Base-by-base conservation (phyloP, 2,329 filamentous ascomycete species). In the Trichothecium roseum region DNA sequence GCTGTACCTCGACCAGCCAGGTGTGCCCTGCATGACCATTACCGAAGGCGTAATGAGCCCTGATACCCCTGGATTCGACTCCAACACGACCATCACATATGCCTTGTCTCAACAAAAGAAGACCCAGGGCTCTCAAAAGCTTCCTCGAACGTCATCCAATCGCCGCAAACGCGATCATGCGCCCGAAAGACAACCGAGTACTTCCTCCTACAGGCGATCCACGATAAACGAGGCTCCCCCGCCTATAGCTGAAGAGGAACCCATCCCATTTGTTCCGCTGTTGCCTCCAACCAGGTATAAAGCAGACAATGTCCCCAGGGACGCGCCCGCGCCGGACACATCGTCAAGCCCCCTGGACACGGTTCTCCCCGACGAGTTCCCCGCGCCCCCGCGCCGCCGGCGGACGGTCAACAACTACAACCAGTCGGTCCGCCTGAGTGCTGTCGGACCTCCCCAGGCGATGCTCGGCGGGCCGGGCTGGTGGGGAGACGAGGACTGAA, bases 401-500 rank as follows among this genome's bases (percentile, higher is more conserved):
- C 41, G 42, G 8, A 49, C 51, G 16, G 42, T 51, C 32, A 51
- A 48, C 44, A 61, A 24, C 20, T 24, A 24, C 20, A 24, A 62
- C 47, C 65, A 59, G 45, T 54, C 56, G 34, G 63, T 60, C 9
- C 57, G 65, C 5, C 45, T 64, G 30, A 63, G 60, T 35, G 61
- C 61, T 2, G 59, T 64, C 13, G 60, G 60, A n/a, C 40, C 37
- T 13, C 32, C 39, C 8, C 32, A 28, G 10, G n/a, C 41, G 5
- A 42, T 48, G 7, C 44, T 46, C 18, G 48, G 47, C 5, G 52
- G 55, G 7, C 45, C 53, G 26, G 55, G 56, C 3, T 58, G 51
- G 46, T 63, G 58, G 62, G 61, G 57, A n/a, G 60, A 65, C 32
- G 60, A 66, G 29, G 60, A 52, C 36, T 54, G 42, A 50, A 40